Percentiles rank a stretch among this genome's conserved stretches.
Evolutionary conservation across 352 stramenopile species (phyloP).

Genomic region (Globisporangium uncinulatum): DNA sequence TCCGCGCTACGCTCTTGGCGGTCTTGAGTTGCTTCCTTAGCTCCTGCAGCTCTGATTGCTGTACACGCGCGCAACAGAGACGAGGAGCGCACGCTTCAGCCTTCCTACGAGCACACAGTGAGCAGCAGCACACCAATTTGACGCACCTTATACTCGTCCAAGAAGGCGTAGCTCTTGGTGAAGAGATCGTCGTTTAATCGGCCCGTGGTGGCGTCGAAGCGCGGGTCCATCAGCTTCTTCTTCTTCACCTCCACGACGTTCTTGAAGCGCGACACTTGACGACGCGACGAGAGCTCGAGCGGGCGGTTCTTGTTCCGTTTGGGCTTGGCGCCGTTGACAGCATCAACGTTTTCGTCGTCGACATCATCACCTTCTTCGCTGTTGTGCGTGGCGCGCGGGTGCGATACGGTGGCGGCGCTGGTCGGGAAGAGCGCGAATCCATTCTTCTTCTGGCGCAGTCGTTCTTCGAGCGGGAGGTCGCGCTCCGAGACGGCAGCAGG

Average conservation of each 20-base stretch:
- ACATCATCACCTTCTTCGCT: not conserved
- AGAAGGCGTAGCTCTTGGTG: slow-evolving; percentile 83
- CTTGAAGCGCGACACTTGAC: slow-evolving; percentile 69
- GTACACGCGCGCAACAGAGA: not conserved
- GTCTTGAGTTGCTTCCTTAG: slow-evolving; percentile 74
- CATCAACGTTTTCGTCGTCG: not conserved
- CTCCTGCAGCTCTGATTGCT: slow-evolving; percentile 80
- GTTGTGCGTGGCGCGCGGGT: not conserved
- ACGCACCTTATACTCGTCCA: slow-evolving; percentile 83
- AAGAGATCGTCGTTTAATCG: slow-evolving; percentile 89
- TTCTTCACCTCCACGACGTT: slow-evolving; percentile 84
- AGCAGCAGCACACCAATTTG: not conserved
- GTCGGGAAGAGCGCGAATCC: slow-evolving; percentile 41
- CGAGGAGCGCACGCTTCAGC: not conserved
- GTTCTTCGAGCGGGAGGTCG: slow-evolving; percentile 77
- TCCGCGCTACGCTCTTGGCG: slow-evolving; percentile 58
- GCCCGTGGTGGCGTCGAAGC: slow-evolving; percentile 80
- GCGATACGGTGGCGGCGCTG: not conserved
- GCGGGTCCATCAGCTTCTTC: slow-evolving; percentile 66
- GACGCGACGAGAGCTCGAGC: slow-evolving; percentile 81
- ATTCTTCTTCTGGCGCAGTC: slow-evolving; percentile 71
- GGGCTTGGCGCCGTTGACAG: slow-evolving; percentile 15
- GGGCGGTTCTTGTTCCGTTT: slow-evolving; percentile 79
- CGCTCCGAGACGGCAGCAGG: slow-evolving; percentile 14
- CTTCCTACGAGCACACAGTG: not conserved